These are phyloP conservation scores for Crithidia acanthocephali DNA, from an alignment of 208 protist genomes.

Conservation along the genomic window DNA sequence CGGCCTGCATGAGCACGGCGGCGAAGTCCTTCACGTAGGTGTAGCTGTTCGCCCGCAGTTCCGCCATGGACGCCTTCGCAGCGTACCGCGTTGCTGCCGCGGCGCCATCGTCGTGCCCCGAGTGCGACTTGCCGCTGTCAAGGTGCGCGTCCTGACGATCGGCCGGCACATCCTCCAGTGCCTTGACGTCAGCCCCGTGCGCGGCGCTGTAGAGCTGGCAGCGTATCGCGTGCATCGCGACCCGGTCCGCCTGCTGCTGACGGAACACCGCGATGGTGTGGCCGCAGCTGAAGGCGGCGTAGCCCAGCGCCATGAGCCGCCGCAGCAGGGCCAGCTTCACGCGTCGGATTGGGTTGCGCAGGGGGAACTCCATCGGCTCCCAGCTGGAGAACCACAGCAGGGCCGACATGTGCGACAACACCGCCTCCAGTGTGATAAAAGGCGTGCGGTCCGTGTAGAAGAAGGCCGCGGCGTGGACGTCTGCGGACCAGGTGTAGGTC, in stretches of 20 bases:
- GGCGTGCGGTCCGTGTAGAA: conserved; percentile 39
- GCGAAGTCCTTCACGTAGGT: conserved; percentile 35
- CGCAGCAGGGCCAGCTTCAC: conserved; percentile 45
- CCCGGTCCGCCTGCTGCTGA: conserved; percentile 26
- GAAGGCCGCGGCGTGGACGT: conserved; percentile 37
- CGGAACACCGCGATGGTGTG: conserved; percentile 23
- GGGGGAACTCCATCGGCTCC: conserved; percentile 44
- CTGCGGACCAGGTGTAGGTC: conserved; percentile 26
- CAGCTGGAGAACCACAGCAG: conserved; percentile 50
- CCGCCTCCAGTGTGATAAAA: conserved; percentile 36
- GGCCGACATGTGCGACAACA: conserved; percentile 28
- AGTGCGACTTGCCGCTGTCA: not conserved
- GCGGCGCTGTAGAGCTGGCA: conserved; percentile 6
- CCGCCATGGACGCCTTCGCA: not conserved
- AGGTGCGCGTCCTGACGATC: not conserved
- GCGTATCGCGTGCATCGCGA: conserved; percentile 30
- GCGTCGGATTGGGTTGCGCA: conserved; percentile 43
- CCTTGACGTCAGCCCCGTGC: not conserved
- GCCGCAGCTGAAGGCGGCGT: conserved; percentile 41
- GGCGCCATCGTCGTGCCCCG: not conserved
- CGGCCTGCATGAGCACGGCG: conserved; percentile 15
- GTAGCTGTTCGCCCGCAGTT: conserved; percentile 32
- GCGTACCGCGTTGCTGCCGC: not conserved
- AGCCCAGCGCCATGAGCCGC: conserved; percentile 38
- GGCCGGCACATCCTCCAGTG: not conserved